Evolutionary conservation across 352 stramenopile genomes (phyloP), one percentile per base, ranked within the genome.

Genomic region (Pythium guiyangense): DNA sequence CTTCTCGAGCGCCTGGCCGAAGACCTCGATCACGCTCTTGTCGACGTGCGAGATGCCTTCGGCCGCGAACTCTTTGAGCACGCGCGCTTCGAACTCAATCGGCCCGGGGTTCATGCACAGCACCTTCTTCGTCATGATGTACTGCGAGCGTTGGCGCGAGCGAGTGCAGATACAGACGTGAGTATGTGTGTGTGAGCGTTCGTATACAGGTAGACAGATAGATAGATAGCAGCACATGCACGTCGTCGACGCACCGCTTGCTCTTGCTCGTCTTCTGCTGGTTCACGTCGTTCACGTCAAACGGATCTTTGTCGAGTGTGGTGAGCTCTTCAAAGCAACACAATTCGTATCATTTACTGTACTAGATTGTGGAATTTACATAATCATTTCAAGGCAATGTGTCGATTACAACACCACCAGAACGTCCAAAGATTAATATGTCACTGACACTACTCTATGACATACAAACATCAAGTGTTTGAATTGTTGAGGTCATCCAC

Each of bases 31-130:
- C 37, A 89, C 79, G 37, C 59, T 73, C 70, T 87, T 86, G 64
- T 91, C 81, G 59, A 91, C 81, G 62, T 91, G 81, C 18, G 81
- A 91, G 61, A 91, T 84, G 57, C 81, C 81, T 40, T 88, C 78
- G 60, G 78, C 73, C 49, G 74, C 70, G 68, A 91, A 91, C 37
- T 71, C 63, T 48, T 81, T 69, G 40, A 91, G 75, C 72, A 91
- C 81, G 50, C 79, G 74, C 45, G 66, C 64, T 74, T 91, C 81
- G 62, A 91, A 91, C 64, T 88, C 81, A 60, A 91, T 89, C 35
- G 81, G 81, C n/a, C 81, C 81, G 6, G 81, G 81, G 70, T 88
- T 91, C 81, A 91, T 91, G 62, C 78, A 88, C 50, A 91, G 53
- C 61, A 86, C 74, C 42, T 70, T 65, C 73, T 91, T 89, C 31